These are phyloP conservation scores for Geotrichum citri-aurantii DNA, from an alignment of 1,139 yeast genomes.

Conservation along the genomic window DNA sequence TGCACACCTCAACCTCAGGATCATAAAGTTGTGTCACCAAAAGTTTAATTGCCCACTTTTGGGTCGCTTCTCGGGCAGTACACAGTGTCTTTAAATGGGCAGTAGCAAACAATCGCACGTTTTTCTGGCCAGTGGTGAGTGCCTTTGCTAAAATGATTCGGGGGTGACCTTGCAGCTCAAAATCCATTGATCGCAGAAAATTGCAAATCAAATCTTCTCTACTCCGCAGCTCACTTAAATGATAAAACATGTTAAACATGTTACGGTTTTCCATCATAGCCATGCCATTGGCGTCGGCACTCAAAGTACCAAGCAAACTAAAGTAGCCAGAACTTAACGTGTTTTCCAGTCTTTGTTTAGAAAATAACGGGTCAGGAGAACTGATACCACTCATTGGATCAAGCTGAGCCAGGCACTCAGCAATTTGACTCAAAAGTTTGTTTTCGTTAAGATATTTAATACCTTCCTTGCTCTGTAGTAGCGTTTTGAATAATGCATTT, in stretches of 20 bases:
- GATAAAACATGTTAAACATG: constrained; percentile 71
- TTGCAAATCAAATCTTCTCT: constrained; percentile 56
- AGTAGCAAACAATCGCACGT: constrained; percentile 54
- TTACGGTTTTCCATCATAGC: constrained; percentile 74
- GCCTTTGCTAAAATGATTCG: constrained; percentile 62
- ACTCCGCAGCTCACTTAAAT: constrained; percentile 52
- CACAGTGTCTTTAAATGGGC: constrained; percentile 45
- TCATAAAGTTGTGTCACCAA: constrained; percentile 71
- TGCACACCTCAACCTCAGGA: constrained; percentile 50
- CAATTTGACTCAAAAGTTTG: constrained; percentile 77
- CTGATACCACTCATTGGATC: constrained; percentile 74
- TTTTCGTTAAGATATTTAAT: constrained; percentile 60
- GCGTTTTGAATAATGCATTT: constrained; percentile 59
- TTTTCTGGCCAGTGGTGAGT: constrained; percentile 49
- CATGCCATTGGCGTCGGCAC: constrained; percentile 56
- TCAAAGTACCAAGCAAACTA: constrained; percentile 66
- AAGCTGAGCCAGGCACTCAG: constrained; percentile 81
- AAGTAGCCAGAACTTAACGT: constrained; percentile 76
- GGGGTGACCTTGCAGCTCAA: constrained; percentile 58
- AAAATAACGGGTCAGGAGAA: constrained; percentile 69
- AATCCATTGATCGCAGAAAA: constrained; percentile 58
- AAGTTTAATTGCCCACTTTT: constrained; percentile 43
- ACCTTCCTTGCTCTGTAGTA: constrained; percentile 63
- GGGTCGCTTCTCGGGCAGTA: constrained; percentile 27
- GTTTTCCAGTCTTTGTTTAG: constrained; percentile 51